A percentile compares a stretch with the other conserved stretches of the same genome.
These are phyloP conservation scores for Fusarium veterinarium DNA, from an alignment of 2,329 filamentous ascomycete genomes.

Conservation along the genomic window DNA sequence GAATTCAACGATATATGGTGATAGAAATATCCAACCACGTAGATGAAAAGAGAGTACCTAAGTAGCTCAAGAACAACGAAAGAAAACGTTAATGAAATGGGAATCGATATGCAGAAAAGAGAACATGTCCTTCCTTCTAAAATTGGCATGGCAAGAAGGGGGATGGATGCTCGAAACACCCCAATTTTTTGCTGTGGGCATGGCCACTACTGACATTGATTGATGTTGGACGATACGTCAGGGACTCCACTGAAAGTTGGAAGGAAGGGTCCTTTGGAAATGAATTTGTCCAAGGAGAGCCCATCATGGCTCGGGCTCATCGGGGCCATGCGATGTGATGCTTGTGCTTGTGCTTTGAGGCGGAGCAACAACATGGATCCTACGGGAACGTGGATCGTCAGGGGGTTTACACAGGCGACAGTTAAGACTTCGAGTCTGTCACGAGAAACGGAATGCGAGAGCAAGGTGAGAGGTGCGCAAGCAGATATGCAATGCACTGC, in stretches of 20 bases:
- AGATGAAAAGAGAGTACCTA: slow-evolving; percentile 6
- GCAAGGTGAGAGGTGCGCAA: background rate
- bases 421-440: background rate
- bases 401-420: background rate
- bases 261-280: slow-evolving; percentile 23
- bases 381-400: slow-evolving; percentile 10
- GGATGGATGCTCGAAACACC: slow-evolving; percentile 10
- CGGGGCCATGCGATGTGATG: background rate
- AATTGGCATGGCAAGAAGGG: slow-evolving; percentile 14
- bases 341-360: background rate
- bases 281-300: slow-evolving; percentile 26
- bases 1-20: slow-evolving; percentile 12
- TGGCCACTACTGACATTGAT: slow-evolving; percentile 8
- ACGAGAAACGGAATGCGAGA: background rate
- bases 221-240: slow-evolving; percentile 26
- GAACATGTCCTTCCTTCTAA: slow-evolving; percentile 1
- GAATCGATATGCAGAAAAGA: background rate
- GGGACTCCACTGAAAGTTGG: slow-evolving; percentile 22
- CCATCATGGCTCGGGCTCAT: slow-evolving; percentile 6
- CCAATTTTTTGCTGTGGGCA: slow-evolving; percentile 20
- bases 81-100: background rate
- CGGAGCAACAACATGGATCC: slow-evolving; percentile 9
- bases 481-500: slow-evolving; percentile 4
- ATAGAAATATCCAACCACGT: slow-evolving; percentile 6
- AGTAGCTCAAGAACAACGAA: background rate